These are phyloP conservation scores for Avena insularis DNA, from an alignment of 176 grass and related monocot genomes.

Conservation along the genomic window DNA sequence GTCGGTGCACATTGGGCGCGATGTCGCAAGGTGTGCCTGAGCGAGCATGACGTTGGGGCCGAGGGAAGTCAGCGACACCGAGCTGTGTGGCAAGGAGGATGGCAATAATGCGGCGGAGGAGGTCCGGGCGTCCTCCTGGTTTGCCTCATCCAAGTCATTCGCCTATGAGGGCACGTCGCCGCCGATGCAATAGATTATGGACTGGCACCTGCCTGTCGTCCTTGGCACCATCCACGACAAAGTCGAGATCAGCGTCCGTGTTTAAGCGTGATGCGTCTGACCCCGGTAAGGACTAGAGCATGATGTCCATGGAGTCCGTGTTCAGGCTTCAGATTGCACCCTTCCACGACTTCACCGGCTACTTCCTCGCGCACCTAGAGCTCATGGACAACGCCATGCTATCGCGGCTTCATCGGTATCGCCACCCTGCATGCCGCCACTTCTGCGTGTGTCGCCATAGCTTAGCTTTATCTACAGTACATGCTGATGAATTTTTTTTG, in stretches of 20 bases:
- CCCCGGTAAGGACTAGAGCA: conserved; percentile 55
- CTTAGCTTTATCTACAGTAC: too few species aligned
- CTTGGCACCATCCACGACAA: background rate
- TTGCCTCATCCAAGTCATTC: background rate
- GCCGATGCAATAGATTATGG: conserved; percentile 42
- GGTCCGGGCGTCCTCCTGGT: conserved; percentile 9
- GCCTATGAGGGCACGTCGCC: conserved; percentile 11
- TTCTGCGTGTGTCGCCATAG: background rate
- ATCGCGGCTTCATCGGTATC: background rate
- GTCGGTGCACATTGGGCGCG: background rate
- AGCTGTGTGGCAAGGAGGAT: background rate
- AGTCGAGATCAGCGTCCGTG: conserved; percentile 45
- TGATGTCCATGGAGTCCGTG: conserved; percentile 62
- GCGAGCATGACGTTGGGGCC: conserved; percentile 8
- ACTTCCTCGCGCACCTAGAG: conserved; percentile 53
- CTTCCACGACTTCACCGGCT: conserved; percentile 61
- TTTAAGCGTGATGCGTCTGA: conserved; percentile 44
- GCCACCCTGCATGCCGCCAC: background rate
- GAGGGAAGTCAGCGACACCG: background rate
- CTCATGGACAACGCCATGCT: conserved; percentile 55
- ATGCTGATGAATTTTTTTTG: too few species aligned
- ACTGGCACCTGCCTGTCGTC: background rate
- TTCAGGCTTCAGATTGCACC: conserved; percentile 62
- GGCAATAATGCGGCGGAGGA: background rate
- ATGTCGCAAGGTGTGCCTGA: too few species aligned